Evolutionary conservation across 441 rosid species (phyloP).

Genomic region (Gossypium gossypioides): DNA sequence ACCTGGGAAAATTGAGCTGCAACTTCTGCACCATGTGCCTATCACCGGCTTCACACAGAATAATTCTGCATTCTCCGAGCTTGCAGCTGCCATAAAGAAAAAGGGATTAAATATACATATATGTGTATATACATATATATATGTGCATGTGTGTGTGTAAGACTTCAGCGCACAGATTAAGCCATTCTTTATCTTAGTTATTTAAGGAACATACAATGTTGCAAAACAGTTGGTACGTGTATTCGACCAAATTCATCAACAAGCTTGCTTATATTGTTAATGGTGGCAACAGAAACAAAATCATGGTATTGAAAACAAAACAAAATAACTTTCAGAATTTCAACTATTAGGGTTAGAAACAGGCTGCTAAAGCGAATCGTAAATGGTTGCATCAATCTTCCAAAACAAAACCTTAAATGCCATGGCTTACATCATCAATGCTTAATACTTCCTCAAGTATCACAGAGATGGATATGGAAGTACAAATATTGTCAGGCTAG

Average conservation of each 20-base stretch:
- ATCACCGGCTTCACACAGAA: slow-evolving; percentile 73
- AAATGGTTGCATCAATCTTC: not conserved
- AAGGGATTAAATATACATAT: not conserved
- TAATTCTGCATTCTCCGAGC: slow-evolving; percentile 85
- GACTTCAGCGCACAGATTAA: not conserved
- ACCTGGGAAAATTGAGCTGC: slow-evolving; percentile 96
- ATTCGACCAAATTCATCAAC: not conserved
- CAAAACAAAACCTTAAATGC: not conserved
- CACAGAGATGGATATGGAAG: not conserved
- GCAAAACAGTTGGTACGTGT: not conserved
- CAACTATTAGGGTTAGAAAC: not conserved
- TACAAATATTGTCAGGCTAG: not conserved
- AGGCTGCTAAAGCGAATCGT: not conserved
- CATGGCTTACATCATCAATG: not conserved
- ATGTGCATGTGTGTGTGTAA: too few species aligned
- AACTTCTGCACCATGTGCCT: slow-evolving; percentile 79
- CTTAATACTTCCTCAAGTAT: not conserved
- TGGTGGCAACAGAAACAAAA: not conserved
- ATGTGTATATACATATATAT: too few species aligned
- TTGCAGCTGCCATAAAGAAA: slow-evolving; percentile 48
- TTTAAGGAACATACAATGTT: not conserved
- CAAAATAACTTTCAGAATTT: not conserved
- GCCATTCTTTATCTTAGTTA: not conserved
- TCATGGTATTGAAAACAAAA: not conserved
- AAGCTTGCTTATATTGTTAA: not conserved